These are phyloP conservation scores for Nemania bipapillata DNA, from an alignment of 2,329 filamentous ascomycete species.

Conservation along the genomic window DNA sequence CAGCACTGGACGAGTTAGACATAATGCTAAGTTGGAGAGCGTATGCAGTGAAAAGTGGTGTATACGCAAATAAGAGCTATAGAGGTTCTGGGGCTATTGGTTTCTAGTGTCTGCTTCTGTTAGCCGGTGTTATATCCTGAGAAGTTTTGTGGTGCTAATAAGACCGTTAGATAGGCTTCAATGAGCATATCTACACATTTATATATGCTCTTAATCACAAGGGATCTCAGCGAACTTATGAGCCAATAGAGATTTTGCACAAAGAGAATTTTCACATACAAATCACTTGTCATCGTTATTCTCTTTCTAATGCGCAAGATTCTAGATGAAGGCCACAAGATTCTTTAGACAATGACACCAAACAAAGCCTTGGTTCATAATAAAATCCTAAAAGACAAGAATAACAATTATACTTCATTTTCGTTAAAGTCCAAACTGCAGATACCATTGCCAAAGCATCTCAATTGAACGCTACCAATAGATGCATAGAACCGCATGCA, in stretches of 20 bases:
- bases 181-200: not conserved
- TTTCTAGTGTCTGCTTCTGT: not conserved
- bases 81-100: not conserved
- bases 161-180: not conserved
- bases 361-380: not conserved
- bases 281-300: not conserved
- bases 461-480: not conserved
- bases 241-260: not conserved
- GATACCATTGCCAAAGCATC: no score
- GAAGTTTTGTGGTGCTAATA: not conserved
- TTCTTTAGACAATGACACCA: no score
- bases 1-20: not conserved
- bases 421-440: not conserved
- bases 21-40: not conserved
- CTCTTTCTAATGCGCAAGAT: not conserved
- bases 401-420: not conserved
- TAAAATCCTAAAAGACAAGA: not conserved
- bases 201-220: not conserved
- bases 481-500: not conserved
- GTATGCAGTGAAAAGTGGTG: not conserved
- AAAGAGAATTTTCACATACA: not conserved
- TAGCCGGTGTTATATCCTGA: not conserved
- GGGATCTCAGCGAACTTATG: not conserved
- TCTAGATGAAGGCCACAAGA: no score
- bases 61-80: not conserved